phyloP scores from a whole-genome alignment of 176 grass and related monocot species.

The Echinochloa phyllopogon region DNA sequence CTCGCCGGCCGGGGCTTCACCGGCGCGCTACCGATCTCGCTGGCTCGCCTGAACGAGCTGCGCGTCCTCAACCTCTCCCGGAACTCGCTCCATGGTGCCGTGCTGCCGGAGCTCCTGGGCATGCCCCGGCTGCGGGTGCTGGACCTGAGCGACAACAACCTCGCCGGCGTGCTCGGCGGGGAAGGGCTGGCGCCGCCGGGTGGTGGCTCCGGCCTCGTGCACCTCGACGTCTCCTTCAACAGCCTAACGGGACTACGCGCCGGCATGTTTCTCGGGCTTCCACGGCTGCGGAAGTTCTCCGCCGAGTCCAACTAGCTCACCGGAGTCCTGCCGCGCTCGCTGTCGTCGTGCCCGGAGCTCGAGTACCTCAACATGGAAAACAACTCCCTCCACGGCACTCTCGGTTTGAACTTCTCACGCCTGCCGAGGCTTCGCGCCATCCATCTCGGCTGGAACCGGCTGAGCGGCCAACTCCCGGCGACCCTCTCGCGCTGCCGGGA shows the following conservation, averaged over 20 bases:
- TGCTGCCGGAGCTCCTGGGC: background rate
- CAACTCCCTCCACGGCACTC: constrained; percentile 40
- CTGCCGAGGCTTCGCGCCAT: constrained; percentile 33
- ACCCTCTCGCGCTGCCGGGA: constrained; percentile 1
- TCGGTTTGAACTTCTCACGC: constrained; percentile 30
- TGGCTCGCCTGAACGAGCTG: constrained; percentile 5
- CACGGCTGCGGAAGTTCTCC: constrained; percentile 17
- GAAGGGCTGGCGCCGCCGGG: background rate
- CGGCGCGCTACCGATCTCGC: background rate
- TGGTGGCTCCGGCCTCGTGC: background rate
- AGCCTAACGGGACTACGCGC: background rate
- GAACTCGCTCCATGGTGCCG: background rate
- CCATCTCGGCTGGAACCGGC: constrained; percentile 31
- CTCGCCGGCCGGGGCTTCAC: background rate
- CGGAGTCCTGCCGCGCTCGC: constrained; percentile 29
- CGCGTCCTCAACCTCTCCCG: constrained; percentile 30
- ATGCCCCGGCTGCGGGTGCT: background rate
- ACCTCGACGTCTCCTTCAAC: constrained; percentile 53
- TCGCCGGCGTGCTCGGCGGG: constrained; percentile 1
- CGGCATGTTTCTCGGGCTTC: constrained; percentile 15
- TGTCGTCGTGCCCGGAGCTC: constrained; percentile 33
- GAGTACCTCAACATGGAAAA: constrained; percentile 42
- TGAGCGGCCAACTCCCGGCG: constrained; percentile 17
- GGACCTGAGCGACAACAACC: constrained; percentile 18
- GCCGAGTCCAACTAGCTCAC: constrained; percentile 36